These are phyloP conservation scores for Handroanthus guayacan DNA, from an alignment of 257 asterid genomes.

Conservation along the genomic window DNA sequence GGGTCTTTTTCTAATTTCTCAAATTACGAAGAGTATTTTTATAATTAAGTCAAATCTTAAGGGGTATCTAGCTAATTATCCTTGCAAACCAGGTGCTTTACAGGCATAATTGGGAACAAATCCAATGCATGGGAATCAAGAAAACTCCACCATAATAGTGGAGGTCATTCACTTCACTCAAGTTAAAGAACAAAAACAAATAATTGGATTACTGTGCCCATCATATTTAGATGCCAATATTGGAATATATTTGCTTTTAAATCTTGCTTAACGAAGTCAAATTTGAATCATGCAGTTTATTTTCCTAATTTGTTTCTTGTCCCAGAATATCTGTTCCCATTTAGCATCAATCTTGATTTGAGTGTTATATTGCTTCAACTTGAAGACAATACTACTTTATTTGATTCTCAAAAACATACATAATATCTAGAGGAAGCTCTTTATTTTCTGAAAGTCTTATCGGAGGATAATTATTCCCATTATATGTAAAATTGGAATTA, in stretches of 20 bases:
- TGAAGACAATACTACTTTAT: slow-evolving; percentile 27
- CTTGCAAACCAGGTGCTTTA: too few relatives aligned
- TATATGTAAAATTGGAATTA: too few relatives aligned
- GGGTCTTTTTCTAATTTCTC: too few relatives aligned
- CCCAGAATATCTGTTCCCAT: slow-evolving; percentile 5
- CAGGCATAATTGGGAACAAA: too few relatives aligned
- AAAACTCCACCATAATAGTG: slow-evolving; percentile 13
- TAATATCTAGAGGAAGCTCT: slow-evolving; percentile 9
- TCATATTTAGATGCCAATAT: neutral
- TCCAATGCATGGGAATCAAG: slow-evolving; percentile 29
- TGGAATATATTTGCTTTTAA: neutral
- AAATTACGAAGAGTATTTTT: too few relatives aligned
- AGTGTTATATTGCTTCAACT: slow-evolving; percentile 23
- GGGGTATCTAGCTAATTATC: too few relatives aligned
- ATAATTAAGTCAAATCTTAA: too few relatives aligned
- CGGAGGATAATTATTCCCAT: too few relatives aligned
- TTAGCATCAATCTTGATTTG: slow-evolving; percentile 27
- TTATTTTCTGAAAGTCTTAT: neutral
- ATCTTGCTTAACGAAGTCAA: slow-evolving; percentile 16
- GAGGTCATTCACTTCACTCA: slow-evolving; percentile 12
- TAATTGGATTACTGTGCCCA: neutral
- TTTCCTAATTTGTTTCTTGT: slow-evolving; percentile 11
- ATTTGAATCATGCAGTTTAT: slow-evolving; percentile 15
- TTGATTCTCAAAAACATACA: slow-evolving; percentile 13
- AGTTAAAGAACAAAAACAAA: neutral